Percentiles rank a stretch among this genome's conserved stretches.
phyloP scores from a whole-genome alignment of 2,329 filamentous ascomycete species.

The Lasiodiplodia theobromae region DNA sequence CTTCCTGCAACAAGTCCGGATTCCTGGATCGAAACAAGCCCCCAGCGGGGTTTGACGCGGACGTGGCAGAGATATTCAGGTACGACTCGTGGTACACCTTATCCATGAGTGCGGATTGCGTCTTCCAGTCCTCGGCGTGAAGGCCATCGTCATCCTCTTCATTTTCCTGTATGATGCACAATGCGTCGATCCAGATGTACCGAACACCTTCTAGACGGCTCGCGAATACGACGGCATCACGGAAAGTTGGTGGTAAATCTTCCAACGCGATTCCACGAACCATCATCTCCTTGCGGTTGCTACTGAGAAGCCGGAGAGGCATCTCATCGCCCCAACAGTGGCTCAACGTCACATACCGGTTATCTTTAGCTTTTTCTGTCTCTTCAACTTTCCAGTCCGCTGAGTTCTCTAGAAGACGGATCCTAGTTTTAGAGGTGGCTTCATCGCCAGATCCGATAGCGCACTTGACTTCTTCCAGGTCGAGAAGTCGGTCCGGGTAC shows the following conservation, averaged over 20 bases:
- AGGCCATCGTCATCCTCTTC: not conserved
- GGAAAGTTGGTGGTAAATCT: slow-evolving; percentile 32
- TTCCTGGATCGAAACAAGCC: slow-evolving; percentile 1
- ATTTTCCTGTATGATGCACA: slow-evolving; percentile 29
- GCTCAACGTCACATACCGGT: slow-evolving; percentile 15
- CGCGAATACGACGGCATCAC: slow-evolving; percentile 31
- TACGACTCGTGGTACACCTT: slow-evolving; percentile 13
- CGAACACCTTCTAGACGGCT: slow-evolving; percentile 27
- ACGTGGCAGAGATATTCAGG: not conserved
- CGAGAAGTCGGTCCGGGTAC: slow-evolving; percentile 10
- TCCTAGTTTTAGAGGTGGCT: not conserved
- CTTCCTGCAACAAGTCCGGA: not conserved
- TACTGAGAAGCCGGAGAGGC: slow-evolving; percentile 23
- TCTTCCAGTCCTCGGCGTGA: slow-evolving; percentile 3
- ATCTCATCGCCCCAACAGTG: slow-evolving; percentile 32
- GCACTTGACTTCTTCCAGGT: not conserved
- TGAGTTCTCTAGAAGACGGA: slow-evolving; percentile 4
- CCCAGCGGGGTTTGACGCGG: not conserved
- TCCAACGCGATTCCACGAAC: slow-evolving; percentile 10
- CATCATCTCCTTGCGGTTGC: slow-evolving; percentile 26
- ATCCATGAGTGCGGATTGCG: slow-evolving; percentile 21
- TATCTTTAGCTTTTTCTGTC: not conserved
- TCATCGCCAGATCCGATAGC: not conserved
- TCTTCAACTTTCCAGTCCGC: slow-evolving; percentile 9
- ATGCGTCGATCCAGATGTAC: slow-evolving; percentile 33